Conservation (phyloP, 805 yeast genomes). For the Barnettozyma californica region DNA sequence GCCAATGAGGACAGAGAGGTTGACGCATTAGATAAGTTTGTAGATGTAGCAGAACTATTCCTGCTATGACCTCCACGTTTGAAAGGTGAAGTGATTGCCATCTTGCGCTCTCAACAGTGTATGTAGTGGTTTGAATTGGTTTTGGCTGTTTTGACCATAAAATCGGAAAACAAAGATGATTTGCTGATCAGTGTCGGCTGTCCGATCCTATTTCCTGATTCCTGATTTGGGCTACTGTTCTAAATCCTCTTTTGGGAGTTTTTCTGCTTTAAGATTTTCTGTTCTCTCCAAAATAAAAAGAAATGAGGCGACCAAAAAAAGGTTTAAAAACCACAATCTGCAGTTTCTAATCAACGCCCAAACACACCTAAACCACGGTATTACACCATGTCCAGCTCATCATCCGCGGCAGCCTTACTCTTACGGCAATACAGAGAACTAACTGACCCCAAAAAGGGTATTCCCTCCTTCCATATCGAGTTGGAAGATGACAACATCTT, state of each 20-base stretch:
- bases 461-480: slow-evolving; percentile 66
- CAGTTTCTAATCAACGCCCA: neutral
- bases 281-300: neutral
- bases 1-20: slow-evolving; percentile 37
- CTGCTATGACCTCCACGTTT: slow-evolving; percentile 22
- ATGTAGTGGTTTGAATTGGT: neutral
- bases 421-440: slow-evolving; percentile 93
- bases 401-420: slow-evolving; percentile 70
- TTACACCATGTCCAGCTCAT: slow-evolving; percentile 12
- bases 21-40: slow-evolving; percentile 25
- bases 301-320: neutral
- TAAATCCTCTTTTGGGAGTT: neutral
- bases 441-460: slow-evolving; percentile 84
- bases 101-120: neutral
- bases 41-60: slow-evolving; percentile 20
- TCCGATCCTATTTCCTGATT: neutral
- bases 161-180: neutral
- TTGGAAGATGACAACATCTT: slow-evolving; percentile 58
- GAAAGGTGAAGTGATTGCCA: slow-evolving; percentile 33
- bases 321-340: neutral
- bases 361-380: neutral
- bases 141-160: neutral
- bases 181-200: neutral
- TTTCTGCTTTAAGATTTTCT: neutral
- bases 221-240: neutral